Base-by-base conservation (phyloP, 2,329 filamentous ascomycete species). In the Chrysoporthe cubensis region DNA sequence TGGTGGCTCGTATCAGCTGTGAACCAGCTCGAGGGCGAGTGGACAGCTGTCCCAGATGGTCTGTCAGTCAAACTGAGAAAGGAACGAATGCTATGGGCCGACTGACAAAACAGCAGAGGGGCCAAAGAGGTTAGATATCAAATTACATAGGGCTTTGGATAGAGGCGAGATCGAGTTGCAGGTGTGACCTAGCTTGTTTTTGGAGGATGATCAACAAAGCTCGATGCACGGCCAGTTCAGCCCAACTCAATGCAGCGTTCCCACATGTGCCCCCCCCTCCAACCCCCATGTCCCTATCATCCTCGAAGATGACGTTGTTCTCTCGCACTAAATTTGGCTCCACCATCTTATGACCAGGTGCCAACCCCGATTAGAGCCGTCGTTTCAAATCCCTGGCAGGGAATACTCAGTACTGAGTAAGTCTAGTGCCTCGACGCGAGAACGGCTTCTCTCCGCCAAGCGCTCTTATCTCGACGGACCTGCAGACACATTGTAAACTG, bases 271-370 rank as follows among this genome's bases (percentile, higher is more conserved):
- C 26, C 26, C 26, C 26, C 26, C 26, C 26, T 26, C 26, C 26
- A 26, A 26, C 26, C 21, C 48, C n/a, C n/a, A 52, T 52, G 48
- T 52, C 48, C 11, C 21, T 52, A n/a, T 52, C 48, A 52, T 21
- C 48, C 50, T 54, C 50, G 37, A 62, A 65, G 62, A 67, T 67
- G 66, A 67, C 66, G 66, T 67, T 67, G 66, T 44, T 60, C 66
- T 63, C 43, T 26, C 62, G 54, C 44, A 37, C 61, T 40, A 65
- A 60, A 59, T 44, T 46, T 67, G 61, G 60, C 61, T 62, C 65
- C 65, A 46, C 44, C 32, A 26, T 50, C 43, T 37, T 42, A 56
- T 11, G 21, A 43, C 14, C 54, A 34, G 37, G 59, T 5, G 43
- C 54, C 32, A 42, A 4, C 21, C 18, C 26, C 64, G 62, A 67